Evolutionary conservation across 2,329 filamentous ascomycete genomes (phyloP).

Genomic region (Fusarium fracticaudum): DNA sequence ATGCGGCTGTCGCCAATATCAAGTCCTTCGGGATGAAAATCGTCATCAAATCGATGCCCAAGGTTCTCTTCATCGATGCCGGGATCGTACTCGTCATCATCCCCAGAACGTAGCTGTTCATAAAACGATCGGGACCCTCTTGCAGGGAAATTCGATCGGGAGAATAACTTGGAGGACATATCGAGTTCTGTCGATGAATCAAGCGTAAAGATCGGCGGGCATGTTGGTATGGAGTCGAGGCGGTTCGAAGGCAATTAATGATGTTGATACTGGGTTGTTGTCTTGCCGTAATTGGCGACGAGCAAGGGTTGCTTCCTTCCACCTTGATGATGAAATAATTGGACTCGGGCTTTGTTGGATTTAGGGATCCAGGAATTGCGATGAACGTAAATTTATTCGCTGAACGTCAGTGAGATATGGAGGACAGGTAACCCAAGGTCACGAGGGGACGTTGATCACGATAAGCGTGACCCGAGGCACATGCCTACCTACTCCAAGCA

Average conservation of each 20-base stretch:
- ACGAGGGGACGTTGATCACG: constrained; percentile 33
- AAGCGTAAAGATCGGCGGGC: constrained; percentile 7
- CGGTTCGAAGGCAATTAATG: background rate
- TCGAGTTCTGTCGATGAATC: constrained; percentile 13
- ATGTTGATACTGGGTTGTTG: background rate
- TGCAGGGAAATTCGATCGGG: constrained; percentile 49
- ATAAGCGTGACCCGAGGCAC: constrained; percentile 41
- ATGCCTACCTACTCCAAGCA: constrained; percentile 25
- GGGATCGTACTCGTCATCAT: constrained; percentile 52
- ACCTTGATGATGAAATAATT: background rate
- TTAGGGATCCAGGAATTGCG: background rate
- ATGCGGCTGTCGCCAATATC: constrained; percentile 57
- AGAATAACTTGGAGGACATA: constrained; percentile 62
- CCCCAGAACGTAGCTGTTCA: constrained; percentile 57
- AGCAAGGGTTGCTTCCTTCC: background rate
- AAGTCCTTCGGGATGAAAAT: constrained; percentile 59
- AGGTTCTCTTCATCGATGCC: constrained; percentile 65
- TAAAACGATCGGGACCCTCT: constrained; percentile 57
- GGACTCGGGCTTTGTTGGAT: background rate
- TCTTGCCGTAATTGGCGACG: background rate
- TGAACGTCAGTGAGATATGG: constrained; percentile 1
- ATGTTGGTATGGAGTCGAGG: constrained; percentile 26
- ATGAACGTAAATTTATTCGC: background rate
- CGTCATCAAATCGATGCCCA: constrained; percentile 60
- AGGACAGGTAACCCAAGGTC: constrained; percentile 19